These are phyloP conservation scores for Aspergillus bertholletiae DNA, from an alignment of 495 filamentous ascomycete species.

Conservation along the genomic window DNA sequence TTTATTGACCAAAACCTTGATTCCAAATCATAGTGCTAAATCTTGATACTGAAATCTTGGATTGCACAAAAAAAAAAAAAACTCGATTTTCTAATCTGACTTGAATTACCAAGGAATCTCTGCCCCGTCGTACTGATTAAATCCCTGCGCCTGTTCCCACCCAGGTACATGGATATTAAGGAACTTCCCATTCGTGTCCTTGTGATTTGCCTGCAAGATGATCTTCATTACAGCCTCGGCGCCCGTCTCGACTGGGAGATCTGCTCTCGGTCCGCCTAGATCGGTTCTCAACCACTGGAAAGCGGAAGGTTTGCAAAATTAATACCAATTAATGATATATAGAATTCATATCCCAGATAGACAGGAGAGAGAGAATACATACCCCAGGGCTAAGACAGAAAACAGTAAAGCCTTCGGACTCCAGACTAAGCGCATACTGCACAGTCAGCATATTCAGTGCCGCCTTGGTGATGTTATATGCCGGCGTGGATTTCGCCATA, in stretches of 20 bases:
- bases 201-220: slow-evolving; percentile 16
- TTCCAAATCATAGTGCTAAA: too few relatives aligned
- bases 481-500: slow-evolving; percentile 17
- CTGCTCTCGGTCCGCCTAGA: slow-evolving; percentile 38
- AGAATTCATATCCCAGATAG: too few relatives aligned
- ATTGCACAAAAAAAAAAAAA: too few relatives aligned
- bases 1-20: too few relatives aligned
- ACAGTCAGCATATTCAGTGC: slow-evolving; percentile 37
- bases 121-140: slow-evolving; percentile 9
- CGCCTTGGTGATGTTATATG: slow-evolving; percentile 43
- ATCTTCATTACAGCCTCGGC: slow-evolving; percentile 43
- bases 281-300: slow-evolving; percentile 49
- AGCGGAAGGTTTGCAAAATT: too few relatives aligned
- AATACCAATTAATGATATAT: too few relatives aligned
- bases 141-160: slow-evolving; percentile 5
- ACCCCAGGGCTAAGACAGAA: slow-evolving; percentile 40
- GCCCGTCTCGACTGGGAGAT: slow-evolving; percentile 40
- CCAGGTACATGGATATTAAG: slow-evolving; percentile 12
- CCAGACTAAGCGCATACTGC: slow-evolving; percentile 29
- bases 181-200: neutral
- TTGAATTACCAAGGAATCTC: slow-evolving; percentile 10
- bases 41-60: too few relatives aligned
- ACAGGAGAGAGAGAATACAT: slow-evolving; percentile 12
- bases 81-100: too few relatives aligned
- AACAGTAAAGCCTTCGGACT: slow-evolving; percentile 30